Conservation (phyloP, 306 rosid genomes). For the Ormosia emarginata region DNA sequence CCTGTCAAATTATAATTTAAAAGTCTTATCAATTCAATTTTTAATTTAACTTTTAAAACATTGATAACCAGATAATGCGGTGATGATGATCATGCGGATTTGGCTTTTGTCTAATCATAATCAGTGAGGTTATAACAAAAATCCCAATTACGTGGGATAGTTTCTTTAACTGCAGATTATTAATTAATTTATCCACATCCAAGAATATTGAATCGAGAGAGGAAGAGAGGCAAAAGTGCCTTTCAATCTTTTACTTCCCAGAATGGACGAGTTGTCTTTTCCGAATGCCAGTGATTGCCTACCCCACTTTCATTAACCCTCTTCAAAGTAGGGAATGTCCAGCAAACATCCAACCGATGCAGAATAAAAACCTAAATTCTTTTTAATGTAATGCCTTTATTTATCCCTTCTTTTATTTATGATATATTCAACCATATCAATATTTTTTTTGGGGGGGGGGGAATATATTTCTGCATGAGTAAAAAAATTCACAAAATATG, state of each 20-base stretch:
- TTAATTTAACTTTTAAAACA: background rate
- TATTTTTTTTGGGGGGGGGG: no score
- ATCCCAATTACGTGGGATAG: background rate
- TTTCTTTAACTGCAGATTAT: background rate
- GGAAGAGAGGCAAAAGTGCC: no score
- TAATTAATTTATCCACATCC: background rate
- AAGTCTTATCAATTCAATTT: no score
- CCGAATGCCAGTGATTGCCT: background rate
- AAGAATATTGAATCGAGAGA: background rate
- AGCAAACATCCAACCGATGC: background rate
- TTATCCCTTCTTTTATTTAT: background rate
- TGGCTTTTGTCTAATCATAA: conserved; percentile 3
- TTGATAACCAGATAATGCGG: background rate
- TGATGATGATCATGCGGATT: background rate
- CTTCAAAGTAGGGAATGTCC: background rate
- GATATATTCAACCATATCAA: no score
- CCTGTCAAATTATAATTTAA: no score
- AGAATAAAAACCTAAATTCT: background rate
- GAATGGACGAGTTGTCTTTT: conserved; percentile 1
- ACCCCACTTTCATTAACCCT: conserved; percentile 2
- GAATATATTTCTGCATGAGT: no score
- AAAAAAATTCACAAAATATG: no score
- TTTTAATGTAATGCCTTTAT: background rate
- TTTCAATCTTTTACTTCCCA: background rate
- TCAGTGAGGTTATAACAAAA: background rate